Evolutionary conservation across 2,329 filamentous ascomycete species (phyloP), one percentile per base, ranked within the genome.

Genomic region (Pseudogymnoascus sp.): DNA sequence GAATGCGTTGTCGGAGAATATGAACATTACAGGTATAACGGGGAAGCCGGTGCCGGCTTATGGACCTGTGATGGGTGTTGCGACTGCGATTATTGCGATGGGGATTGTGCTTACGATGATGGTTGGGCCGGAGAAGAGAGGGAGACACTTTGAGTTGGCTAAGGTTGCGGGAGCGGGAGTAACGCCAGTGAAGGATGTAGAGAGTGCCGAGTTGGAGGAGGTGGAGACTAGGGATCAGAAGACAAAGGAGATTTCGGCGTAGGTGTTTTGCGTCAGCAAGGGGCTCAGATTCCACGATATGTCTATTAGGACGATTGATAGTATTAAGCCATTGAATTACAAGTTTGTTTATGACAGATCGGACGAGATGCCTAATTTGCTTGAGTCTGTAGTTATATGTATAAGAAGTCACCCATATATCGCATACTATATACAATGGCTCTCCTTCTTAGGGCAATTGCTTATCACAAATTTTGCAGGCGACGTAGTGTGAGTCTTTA

Each of bases 71-170:
- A 93, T 91, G 89, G 89, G 83, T 11, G 78, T 91, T 63, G 88
- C 87, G 3, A 92, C 89, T 2, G 89, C 86, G 1, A 92, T 93
- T 68, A 91, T 92, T 66, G 87, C 86, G 0, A 53, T 84, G 0
- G 89, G 88, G 1, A 91, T 93, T 65, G 78, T 82, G 9, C 31
- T 37, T 60, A 21, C 56, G 11, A 60, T 31, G 31, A 60, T 60
- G 31, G 71, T 92, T 62, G 90, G 90, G 0, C 89, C 88, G 0
- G 90, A 93, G 81, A 88, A 86, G 76, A 82, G 87, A 53, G 90
- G 89, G 1, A 79, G 87, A 16, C 78, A 82, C 63, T 92, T 93
- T 68, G 88, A 90, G 72, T 77, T 81, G 63, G 83, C 80, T 3
- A 76, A 77, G 4, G 79, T 81, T 37, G 83, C 82, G 4, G 81